These are phyloP conservation scores for Monosporascus sp. DNA, from an alignment of 2,329 filamentous ascomycete genomes.

Conservation along the genomic window DNA sequence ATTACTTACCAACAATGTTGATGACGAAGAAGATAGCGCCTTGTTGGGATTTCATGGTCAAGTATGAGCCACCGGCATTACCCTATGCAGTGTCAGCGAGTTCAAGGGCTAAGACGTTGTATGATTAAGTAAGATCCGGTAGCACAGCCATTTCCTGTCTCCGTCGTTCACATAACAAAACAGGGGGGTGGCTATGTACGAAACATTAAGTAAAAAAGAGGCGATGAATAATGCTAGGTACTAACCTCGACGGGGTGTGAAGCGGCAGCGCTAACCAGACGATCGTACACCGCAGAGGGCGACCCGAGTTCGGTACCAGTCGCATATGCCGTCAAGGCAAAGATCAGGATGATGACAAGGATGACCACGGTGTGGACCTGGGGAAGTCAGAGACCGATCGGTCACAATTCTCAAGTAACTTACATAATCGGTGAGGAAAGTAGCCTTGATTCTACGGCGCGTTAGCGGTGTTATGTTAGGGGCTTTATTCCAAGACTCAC, in stretches of 20 bases:
- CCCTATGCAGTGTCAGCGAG: slow-evolving; percentile 33
- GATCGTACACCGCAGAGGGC: slow-evolving; percentile 69
- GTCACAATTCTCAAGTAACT: background rate
- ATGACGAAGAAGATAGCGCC: slow-evolving; percentile 85
- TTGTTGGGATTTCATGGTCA: slow-evolving; percentile 76
- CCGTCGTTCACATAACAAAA: too few relatives aligned
- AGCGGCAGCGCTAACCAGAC: slow-evolving; percentile 60
- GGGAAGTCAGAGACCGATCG: background rate
- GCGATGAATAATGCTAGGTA: background rate
- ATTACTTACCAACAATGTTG: slow-evolving; percentile 43
- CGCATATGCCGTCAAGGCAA: slow-evolving; percentile 74
- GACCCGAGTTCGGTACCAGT: slow-evolving; percentile 66
- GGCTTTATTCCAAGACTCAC: background rate
- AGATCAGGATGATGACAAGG: slow-evolving; percentile 76
- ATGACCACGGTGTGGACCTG: slow-evolving; percentile 71
- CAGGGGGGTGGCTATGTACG: too few relatives aligned
- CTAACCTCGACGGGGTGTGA: slow-evolving; percentile 58
- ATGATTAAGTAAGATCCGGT: background rate
- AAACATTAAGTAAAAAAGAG: background rate
- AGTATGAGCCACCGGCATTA: slow-evolving; percentile 74
- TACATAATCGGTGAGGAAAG: slow-evolving; percentile 71
- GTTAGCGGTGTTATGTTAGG: background rate
- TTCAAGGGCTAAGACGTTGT: background rate
- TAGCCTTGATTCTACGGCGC: slow-evolving; percentile 61
- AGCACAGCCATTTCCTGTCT: background rate